These are phyloP conservation scores for Blastocrithidia nonstop DNA, from an alignment of 208 protist genomes.

Conservation along the genomic window DNA sequence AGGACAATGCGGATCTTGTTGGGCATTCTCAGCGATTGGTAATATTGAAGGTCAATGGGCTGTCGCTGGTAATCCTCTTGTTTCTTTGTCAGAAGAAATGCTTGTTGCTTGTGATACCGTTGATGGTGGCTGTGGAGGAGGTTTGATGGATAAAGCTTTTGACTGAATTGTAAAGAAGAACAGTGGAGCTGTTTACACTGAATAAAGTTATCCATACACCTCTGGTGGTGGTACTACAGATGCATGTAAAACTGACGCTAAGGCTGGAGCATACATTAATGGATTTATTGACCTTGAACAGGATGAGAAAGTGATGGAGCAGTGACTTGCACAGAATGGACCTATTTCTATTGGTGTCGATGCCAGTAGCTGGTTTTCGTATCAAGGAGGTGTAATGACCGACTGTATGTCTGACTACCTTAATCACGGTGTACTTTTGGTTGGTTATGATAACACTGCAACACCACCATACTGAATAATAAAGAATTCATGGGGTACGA, in stretches of 20 bases:
- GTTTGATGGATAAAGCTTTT: conserved; percentile 79
- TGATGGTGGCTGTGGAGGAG: conserved; percentile 84
- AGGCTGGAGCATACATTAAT: conserved; percentile 42
- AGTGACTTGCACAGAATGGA: conserved; percentile 50
- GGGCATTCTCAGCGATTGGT: conserved; percentile 91
- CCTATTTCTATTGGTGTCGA: conserved; percentile 88
- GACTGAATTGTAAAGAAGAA: conserved; percentile 60
- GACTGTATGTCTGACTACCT: conserved; percentile 41
- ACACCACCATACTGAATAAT: conserved; percentile 73
- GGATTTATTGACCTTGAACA: conserved; percentile 42
- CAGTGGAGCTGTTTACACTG: conserved; percentile 48
- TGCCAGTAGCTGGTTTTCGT: conserved; percentile 60
- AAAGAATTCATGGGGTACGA: conserved; percentile 81
- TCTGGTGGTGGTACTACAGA: conserved; percentile 22
- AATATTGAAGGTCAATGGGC: conserved; percentile 75
- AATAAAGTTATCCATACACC: conserved; percentile 80
- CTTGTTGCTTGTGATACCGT: conserved; percentile 87
- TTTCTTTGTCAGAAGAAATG: conserved; percentile 85
- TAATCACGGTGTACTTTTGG: conserved; percentile 84
- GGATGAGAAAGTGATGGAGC: conserved; percentile 63
- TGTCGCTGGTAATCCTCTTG: conserved; percentile 31
- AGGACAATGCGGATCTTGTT: conserved; percentile 92
- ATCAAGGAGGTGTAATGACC: conserved; percentile 65
- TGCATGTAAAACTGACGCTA: background rate
- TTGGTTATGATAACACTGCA: conserved; percentile 54